These are phyloP conservation scores for Wickerhamiella galacta DNA, from an alignment of 805 yeast genomes.

Conservation along the genomic window DNA sequence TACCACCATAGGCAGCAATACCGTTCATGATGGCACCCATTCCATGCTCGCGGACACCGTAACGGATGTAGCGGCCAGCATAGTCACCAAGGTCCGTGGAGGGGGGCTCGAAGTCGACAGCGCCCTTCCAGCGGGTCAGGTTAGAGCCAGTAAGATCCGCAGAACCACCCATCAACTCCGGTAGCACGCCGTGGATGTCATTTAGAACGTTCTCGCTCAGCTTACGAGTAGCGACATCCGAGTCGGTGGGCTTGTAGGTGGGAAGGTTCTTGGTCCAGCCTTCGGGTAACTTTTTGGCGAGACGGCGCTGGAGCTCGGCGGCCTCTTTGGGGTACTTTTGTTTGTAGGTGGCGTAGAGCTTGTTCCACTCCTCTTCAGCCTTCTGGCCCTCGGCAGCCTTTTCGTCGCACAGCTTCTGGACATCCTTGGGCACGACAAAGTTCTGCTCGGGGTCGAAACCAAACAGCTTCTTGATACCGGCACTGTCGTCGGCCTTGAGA, in stretches of 20 bases:
- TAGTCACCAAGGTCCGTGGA: slow-evolving; percentile 65
- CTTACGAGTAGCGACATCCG: slow-evolving; percentile 86
- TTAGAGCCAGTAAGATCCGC: slow-evolving; percentile 97
- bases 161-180: slow-evolving; percentile 93
- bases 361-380: slow-evolving; percentile 62
- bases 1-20: slow-evolving; percentile 76
- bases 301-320: slow-evolving; percentile 66
- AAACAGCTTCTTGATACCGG: slow-evolving; percentile 62
- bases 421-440: slow-evolving; percentile 72
- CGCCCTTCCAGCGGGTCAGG: slow-evolving; percentile 72
- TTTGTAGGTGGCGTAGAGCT: slow-evolving; percentile 41
- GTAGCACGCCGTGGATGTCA: slow-evolving; percentile 44
- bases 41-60: slow-evolving; percentile 98
- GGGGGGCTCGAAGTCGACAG: slow-evolving; percentile 87
- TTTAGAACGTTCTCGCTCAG: slow-evolving; percentile 67
- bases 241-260: slow-evolving; percentile 56
- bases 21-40: slow-evolving; percentile 99
- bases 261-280: slow-evolving; percentile 73
- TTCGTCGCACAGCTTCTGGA: slow-evolving; percentile 47
- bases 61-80: slow-evolving; percentile 86
- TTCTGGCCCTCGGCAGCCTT: slow-evolving; percentile 44
- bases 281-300: slow-evolving; percentile 58
- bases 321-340: slow-evolving; percentile 61
- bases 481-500: slow-evolving; percentile 80
- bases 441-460: slow-evolving; percentile 79